Evolutionary conservation across 306 rosid genomes (phyloP).

Genomic region (Cyamopsis tetragonoloba): DNA sequence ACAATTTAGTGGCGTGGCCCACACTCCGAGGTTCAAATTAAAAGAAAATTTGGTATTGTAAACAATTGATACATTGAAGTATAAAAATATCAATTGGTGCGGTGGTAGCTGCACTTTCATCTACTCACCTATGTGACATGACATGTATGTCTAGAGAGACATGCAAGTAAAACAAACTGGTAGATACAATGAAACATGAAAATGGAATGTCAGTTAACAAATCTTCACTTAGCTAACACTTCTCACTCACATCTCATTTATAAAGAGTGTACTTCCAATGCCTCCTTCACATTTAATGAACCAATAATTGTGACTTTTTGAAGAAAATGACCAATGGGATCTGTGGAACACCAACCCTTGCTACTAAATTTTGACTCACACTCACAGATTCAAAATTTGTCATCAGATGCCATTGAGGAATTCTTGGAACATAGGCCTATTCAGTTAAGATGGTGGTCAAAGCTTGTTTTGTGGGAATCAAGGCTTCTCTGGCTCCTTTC

Average conservation of each 20-base stretch:
- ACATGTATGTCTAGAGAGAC: neutral
- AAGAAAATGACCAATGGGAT: neutral
- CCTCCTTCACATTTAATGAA: neutral
- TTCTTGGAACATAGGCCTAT: conserved; percentile 34
- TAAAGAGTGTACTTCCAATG: neutral
- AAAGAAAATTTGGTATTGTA: neutral
- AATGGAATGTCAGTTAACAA: conserved; percentile 3
- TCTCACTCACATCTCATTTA: no score
- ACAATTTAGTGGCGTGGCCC: neutral
- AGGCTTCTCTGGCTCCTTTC: conserved; percentile 62
- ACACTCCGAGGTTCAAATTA: neutral
- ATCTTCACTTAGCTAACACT: neutral
- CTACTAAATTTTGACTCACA: conserved; percentile 25
- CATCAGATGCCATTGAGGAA: conserved; percentile 41
- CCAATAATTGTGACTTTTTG: neutral
- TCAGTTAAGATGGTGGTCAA: conserved; percentile 43
- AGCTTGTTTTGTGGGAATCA: conserved; percentile 67
- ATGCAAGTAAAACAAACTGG: neutral
- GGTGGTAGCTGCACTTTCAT: neutral
- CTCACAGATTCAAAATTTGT: conserved; percentile 29
- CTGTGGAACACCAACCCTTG: conserved; percentile 26
- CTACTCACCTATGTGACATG: neutral
- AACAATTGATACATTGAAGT: no score
- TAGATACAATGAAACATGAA: neutral
- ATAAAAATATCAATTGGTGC: neutral